Evolutionary conservation across 2,329 filamentous ascomycete species (phyloP).

Genomic region (Sporothrix luriei): DNA sequence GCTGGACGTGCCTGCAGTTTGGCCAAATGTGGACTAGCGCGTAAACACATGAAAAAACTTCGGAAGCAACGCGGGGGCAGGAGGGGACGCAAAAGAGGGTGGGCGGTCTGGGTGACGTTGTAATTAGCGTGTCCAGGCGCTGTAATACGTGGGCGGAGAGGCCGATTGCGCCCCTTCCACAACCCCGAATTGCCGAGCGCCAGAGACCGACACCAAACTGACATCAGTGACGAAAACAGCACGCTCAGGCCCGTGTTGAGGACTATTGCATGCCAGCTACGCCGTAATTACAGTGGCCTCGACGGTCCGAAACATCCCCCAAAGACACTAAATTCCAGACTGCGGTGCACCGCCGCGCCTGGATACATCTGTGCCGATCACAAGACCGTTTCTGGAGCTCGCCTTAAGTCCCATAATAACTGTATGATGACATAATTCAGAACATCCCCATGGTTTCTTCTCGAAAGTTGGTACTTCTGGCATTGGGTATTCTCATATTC

Average conservation of each 20-base stretch:
- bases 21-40: conserved; percentile 23
- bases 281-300: background rate
- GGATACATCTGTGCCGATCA: conserved; percentile 7
- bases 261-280: background rate
- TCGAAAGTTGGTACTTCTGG: background rate
- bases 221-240: conserved; percentile 24
- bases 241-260: background rate
- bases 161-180: conserved; percentile 22
- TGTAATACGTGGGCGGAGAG: conserved; percentile 4
- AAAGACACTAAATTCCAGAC: background rate
- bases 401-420: background rate
- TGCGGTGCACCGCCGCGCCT: conserved; percentile 5
- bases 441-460: background rate
- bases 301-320: background rate
- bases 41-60: conserved; percentile 32
- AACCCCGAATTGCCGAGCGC: conserved; percentile 24
- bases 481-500: background rate
- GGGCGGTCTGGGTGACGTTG: conserved; percentile 22
- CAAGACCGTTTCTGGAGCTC: background rate
- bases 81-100: background rate
- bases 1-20: background rate
- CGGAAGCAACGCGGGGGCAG: conserved; percentile 28
- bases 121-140: conserved; percentile 2
- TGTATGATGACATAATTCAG: conserved; percentile 19
- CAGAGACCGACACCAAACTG: background rate